Evolutionary conservation across 768 basidiomycete genomes (phyloP), one percentile per base, ranked within the genome.

Genomic region (Amanita molliuscula): DNA sequence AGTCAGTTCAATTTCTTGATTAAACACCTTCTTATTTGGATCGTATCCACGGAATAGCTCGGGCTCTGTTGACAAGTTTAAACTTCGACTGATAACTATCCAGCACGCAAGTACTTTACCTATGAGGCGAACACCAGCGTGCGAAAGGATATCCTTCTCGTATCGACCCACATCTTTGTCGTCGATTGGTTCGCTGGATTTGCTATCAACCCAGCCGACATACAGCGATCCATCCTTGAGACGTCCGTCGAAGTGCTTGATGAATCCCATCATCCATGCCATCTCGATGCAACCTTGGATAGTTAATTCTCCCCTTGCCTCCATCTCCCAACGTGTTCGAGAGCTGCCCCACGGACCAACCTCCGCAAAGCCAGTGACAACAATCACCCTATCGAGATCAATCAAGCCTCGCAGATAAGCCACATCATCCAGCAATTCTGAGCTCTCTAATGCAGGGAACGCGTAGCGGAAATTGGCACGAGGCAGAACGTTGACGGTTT

Each of bases 301-400:
- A 1, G 94, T 93, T 67, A 98, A 86, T 61, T 95, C 84, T n/a
- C 96, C 95, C 41, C 82, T 78, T 41, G 93, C 94, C 64, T 99
- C 96, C 93, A 99, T 98, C 71, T 99, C 96, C 96, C 96, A 99
- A 52, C 96, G 82, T 2, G 96, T 99, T 52, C 96, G 82, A 13
- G 95, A 88, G 61, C 90, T 93, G 56, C 96, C 96, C 94, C 95
- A 99, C 10, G 96, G 96, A 2, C 96, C 88, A 45, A 98, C 91
- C 65, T 99, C 96, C 28, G 88, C 95, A 64, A 90, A 98, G 54
- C 96, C 96, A 38, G 96, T 95, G 61, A 97, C 75, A 51, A 99
- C 96, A 53, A 92, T 72, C 52, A 97, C 94, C 68, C 95, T 94
- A 55, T 99, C 96, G 20, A 98, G 75, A 62, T 98, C 96, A 54